Conservation (phyloP, 1,284 basidiomycete genomes). For the Cutaneotrichosporon dermatis region DNA sequence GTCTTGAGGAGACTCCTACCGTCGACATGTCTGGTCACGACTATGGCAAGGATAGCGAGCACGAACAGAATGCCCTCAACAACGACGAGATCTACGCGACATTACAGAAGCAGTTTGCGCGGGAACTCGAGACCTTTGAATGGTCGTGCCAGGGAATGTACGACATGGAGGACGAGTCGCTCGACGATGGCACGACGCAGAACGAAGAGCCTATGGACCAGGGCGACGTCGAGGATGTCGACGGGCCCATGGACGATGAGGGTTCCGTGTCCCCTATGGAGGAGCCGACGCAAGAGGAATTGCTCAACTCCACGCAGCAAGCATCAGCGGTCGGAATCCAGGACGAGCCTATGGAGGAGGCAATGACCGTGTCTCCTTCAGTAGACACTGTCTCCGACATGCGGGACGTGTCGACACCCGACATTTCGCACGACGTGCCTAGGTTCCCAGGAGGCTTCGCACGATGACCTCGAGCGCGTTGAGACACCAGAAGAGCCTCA, state of each 20-base stretch:
- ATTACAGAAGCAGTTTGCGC: conserved; percentile 27
- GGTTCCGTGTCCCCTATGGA: background rate
- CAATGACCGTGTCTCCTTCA: background rate
- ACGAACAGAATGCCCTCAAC: conserved; percentile 29
- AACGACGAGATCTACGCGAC: conserved; percentile 34
- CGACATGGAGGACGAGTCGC: conserved; percentile 4
- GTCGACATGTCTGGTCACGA: conserved; percentile 44
- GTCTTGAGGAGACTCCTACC: conserved; percentile 85
- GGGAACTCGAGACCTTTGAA: conserved; percentile 33
- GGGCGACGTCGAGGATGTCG: background rate
- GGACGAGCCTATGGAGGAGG: background rate
- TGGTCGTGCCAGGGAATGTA: conserved; percentile 27
- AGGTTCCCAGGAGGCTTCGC: background rate
- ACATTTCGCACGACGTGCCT: background rate
- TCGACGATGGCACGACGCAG: background rate
- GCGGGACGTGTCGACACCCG: background rate
- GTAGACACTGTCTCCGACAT: background rate
- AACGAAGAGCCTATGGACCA: background rate
- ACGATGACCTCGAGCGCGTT: conserved; percentile 1
- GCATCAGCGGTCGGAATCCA: background rate
- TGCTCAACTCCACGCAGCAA: too few relatives aligned
- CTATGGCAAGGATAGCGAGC: conserved; percentile 16
- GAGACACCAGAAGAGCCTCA: background rate
- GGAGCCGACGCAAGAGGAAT: background rate
- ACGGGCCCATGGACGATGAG: background rate